phyloP scores from a whole-genome alignment of 441 rosid genomes.

The Hura crepitans region DNA sequence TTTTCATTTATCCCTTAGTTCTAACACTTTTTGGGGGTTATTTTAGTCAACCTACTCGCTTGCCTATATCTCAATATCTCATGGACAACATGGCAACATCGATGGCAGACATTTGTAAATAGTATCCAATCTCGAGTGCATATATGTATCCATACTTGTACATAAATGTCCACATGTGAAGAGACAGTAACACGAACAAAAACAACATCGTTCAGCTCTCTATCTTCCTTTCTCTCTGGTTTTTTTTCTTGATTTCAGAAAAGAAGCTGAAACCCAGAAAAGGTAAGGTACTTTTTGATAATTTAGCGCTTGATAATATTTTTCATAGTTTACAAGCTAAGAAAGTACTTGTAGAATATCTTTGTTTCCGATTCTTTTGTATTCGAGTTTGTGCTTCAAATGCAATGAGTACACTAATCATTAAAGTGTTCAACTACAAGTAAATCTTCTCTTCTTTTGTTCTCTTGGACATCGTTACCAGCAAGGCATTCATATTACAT shows the following conservation, averaged over 20 bases:
- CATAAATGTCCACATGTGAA: conserved; percentile 15
- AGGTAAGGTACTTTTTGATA: conserved; percentile 11
- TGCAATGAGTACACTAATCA: neutral
- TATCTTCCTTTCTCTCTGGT: neutral
- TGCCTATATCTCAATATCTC: neutral
- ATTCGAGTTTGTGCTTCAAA: neutral
- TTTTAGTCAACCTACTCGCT: conserved; percentile 14
- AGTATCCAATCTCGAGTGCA: neutral
- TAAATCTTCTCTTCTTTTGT: conserved; percentile 9
- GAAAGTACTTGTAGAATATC: too few species aligned
- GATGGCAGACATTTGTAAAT: conserved; percentile 18
- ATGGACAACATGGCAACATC: conserved; percentile 14
- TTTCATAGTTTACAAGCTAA: neutral
- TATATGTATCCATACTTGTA: neutral
- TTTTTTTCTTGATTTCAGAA: conserved; percentile 23
- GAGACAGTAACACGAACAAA: neutral
- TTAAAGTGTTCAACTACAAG: conserved; percentile 19
- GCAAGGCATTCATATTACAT: neutral
- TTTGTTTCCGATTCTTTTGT: neutral
- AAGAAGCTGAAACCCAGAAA: conserved; percentile 7
- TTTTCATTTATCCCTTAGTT: too few species aligned
- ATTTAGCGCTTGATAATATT: neutral
- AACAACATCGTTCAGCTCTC: neutral
- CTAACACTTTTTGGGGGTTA: conserved; percentile 3
- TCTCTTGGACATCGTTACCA: neutral